Base-by-base conservation (phyloP, 2,329 filamentous ascomycete genomes). In the Phyllosticta citriasiana region DNA sequence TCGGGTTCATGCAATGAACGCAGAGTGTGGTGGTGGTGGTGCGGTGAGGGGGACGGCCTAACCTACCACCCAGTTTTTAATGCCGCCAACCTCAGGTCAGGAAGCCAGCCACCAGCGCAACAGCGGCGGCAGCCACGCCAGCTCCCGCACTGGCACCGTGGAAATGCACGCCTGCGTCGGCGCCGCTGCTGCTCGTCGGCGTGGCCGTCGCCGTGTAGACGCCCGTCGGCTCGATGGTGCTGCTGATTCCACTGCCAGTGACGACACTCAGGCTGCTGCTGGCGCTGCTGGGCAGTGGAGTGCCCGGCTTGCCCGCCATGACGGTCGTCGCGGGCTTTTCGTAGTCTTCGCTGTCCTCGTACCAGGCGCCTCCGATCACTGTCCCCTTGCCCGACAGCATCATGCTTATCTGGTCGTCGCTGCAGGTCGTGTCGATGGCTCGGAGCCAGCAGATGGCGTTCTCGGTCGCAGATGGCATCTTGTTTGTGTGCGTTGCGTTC, bases 381-480 rank as follows among this genome's bases (percentile, higher is more conserved):
- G 64, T 59, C 8, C 68, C 87, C 33, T 81, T 67, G 3, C 79
- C 77, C 1, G 72, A 72, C 7, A 74, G 67, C 55, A 85, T 77
- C 63, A 76, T 78, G 26, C 77, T 68, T 3, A 76, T 74, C 66
- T 84, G 76, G 1, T 82, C 78, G 5, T 76, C 68, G 0, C 76
- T 77, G 68, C 86, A 89, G 0, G 82, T 83, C 1, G 69, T 68
- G 10, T 69, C 68, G 50, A 82, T 75, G 54, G 73, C 74, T 24
- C 85, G 79, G 8, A 88, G 67, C 73, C 81, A 89, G 72, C 86
- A 91, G 4, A 81, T 84, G 2, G 80, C 72, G 10, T 76, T 68
- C 1, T 79, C 78, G 57, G 64, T 55, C n/a, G 78, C 74, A 16
- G 71, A 62, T 0, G 82, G 81, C 2, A 82, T 70, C 57, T 76